These are phyloP conservation scores for Sugiyamaella floridensis DNA, from an alignment of 805 yeast genomes.

Conservation along the genomic window DNA sequence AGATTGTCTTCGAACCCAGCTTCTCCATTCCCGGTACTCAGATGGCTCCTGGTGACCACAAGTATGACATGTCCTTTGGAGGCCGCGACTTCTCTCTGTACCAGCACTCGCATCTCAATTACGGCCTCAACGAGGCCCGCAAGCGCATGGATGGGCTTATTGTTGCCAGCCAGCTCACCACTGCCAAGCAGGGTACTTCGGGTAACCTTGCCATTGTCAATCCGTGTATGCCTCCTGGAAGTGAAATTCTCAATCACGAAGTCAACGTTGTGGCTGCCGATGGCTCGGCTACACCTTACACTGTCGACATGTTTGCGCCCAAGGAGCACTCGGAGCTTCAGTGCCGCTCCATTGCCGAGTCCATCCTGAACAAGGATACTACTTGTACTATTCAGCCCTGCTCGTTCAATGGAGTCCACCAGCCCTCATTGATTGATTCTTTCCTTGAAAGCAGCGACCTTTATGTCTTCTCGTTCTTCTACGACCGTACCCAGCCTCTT, in stretches of 20 bases:
- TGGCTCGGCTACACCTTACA: slow-evolving; percentile 31
- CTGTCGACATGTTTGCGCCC: slow-evolving; percentile 62
- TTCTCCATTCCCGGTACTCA: slow-evolving; percentile 40
- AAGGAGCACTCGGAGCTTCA: slow-evolving; percentile 62
- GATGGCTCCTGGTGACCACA: slow-evolving; percentile 83
- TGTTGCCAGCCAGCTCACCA: slow-evolving; percentile 38
- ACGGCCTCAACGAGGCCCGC: slow-evolving; percentile 93
- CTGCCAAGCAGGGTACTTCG: slow-evolving; percentile 23
- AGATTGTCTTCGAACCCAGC: slow-evolving; percentile 95
- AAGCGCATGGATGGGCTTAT: slow-evolving; percentile 66
- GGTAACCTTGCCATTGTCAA: slow-evolving; percentile 42
- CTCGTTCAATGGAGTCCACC: slow-evolving; percentile 95
- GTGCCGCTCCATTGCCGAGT: slow-evolving; percentile 80
- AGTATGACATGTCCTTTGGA: slow-evolving; percentile 74
- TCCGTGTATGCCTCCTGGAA: slow-evolving; percentile 86
- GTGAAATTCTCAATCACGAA: slow-evolving; percentile 46
- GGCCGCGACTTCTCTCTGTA: slow-evolving; percentile 72
- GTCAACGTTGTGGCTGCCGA: slow-evolving; percentile 44
- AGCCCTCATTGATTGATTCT: slow-evolving; percentile 78
- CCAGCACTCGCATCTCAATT: slow-evolving; percentile 92
- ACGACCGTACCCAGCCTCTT: slow-evolving; percentile 87
- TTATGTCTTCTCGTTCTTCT: slow-evolving; percentile 89
- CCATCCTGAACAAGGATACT: slow-evolving; percentile 73
- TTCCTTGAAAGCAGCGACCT: slow-evolving; percentile 70
- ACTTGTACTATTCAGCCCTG: slow-evolving; percentile 75